Conservation (phyloP, 345 rosid genomes). For the Citrus unshiu region DNA sequence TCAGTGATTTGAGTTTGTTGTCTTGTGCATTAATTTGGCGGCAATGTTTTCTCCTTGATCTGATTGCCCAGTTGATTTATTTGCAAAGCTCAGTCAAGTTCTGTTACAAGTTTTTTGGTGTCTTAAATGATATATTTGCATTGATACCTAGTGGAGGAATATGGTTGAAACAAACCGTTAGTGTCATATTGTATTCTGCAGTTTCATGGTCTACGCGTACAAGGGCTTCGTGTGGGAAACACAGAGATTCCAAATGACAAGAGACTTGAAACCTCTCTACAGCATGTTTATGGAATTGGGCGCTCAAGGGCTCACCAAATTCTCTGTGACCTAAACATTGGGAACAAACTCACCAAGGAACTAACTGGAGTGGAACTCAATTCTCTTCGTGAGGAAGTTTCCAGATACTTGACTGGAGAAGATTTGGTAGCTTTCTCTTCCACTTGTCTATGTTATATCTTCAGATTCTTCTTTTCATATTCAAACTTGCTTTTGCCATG, state of each 20-base stretch:
- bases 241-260: slow-evolving; percentile 61
- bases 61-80: not conserved
- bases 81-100: not conserved
- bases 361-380: slow-evolving; percentile 66
- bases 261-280: slow-evolving; percentile 57
- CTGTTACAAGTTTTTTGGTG: not conserved
- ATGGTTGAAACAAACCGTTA: not conserved
- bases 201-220: slow-evolving; percentile 45
- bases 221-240: slow-evolving; percentile 62
- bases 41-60: not conserved
- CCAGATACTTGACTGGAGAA: slow-evolving; percentile 54
- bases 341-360: slow-evolving; percentile 65
- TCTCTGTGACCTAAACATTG: slow-evolving; percentile 51
- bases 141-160: not conserved
- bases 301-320: slow-evolving; percentile 61
- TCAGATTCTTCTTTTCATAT: not conserved
- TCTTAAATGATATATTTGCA: not conserved
- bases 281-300: slow-evolving; percentile 70
- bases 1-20: not conserved
- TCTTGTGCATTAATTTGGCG: no score
- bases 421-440: slow-evolving; percentile 39
- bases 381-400: slow-evolving; percentile 63
- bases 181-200: slow-evolving; percentile 12
- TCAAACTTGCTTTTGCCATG: slow-evolving; percentile 2
- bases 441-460: not conserved